Evolutionary conservation across 139 green algal species (phyloP), one percentile per base, ranked within the genome.

Genomic region (Chlorella sp.): DNA sequence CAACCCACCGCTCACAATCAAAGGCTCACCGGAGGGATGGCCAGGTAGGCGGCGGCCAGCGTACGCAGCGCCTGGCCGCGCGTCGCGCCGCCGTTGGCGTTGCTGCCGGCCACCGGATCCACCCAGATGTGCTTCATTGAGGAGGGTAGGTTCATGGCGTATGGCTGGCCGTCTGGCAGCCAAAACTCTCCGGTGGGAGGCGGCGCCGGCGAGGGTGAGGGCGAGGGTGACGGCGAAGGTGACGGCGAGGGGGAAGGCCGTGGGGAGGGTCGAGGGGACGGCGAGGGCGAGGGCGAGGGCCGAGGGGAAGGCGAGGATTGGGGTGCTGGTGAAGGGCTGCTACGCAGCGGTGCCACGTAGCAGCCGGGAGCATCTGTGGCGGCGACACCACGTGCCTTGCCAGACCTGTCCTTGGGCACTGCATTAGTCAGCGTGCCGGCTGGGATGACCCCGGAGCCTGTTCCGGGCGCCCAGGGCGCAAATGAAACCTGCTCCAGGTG

Each of bases 121-220:
- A 82, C 76, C 76, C 76, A 82, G 1, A 82, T 47, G 26, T 78
- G 70, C 11, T 11, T 28, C 70, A 78, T 78, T 39, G 39, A 44
- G 9, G 39, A 21, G 26, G 44, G 70, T 11, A 16, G 20, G 39
- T 47, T 47, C 5, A 78, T 78, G 70, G 39, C 23, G 28, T 38
- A 78, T 4, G 70, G 70, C 26, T 36, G 26, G 26, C 70, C 70
- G 2, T 17, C 34, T 28, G 70, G 70, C 70, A 78, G 70, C 70
- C 70, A 78, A 15, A 78, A 38, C 11, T 28, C 70, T 1, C 28
- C 28, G 64, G 18, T 28, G 26, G 28, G 38, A 0, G 15, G n/a
- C 23, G 69, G 1, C 2, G 69, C 36, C 17, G 68, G 68, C 36
- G 68, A 55, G 18, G 36, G 62, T 25, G 26, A 28, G 21, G 62